A percentile compares a stretch with the other conserved stretches of the same genome.
These are phyloP conservation scores for Pythium oligandrum DNA, from an alignment of 352 stramenopile genomes.

Conservation along the genomic window DNA sequence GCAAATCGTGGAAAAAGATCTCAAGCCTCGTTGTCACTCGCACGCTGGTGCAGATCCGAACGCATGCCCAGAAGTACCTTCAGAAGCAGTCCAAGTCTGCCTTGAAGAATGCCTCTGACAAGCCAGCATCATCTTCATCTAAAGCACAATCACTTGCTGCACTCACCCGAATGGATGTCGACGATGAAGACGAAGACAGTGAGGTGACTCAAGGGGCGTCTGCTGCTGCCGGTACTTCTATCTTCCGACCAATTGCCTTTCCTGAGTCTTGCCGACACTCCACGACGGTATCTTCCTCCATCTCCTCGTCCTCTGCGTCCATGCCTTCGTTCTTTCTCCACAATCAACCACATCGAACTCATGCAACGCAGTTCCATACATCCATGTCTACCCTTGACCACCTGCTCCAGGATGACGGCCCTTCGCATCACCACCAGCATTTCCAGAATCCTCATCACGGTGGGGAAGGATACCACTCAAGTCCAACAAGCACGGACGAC, in stretches of 20 bases:
- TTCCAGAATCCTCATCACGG: too few relatives aligned
- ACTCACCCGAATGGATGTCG: background rate
- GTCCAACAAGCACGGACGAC: slow-evolving; percentile 44
- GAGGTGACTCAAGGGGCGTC: too few relatives aligned
- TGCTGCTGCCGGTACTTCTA: background rate
- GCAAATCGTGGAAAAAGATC: slow-evolving; percentile 92
- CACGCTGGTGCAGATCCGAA: slow-evolving; percentile 94
- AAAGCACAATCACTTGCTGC: background rate
- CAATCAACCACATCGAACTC: slow-evolving; percentile 8
- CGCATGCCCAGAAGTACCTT: slow-evolving; percentile 96
- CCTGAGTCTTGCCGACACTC: slow-evolving; percentile 15
- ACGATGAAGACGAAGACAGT: slow-evolving; percentile 2
- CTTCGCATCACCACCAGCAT: too few relatives aligned
- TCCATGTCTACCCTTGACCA: slow-evolving; percentile 42
- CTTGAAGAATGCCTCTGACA: slow-evolving; percentile 30
- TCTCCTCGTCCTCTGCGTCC: slow-evolving; percentile 3
- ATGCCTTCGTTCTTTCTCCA: slow-evolving; percentile 12
- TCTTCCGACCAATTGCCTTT: slow-evolving; percentile 30
- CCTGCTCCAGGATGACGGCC: slow-evolving; percentile 22
- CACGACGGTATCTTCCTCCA: slow-evolving; percentile 9
- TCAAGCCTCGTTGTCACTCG: slow-evolving; percentile 71
- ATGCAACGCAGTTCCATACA: background rate
- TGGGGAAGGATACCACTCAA: slow-evolving; percentile 2
- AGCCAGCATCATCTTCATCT: slow-evolving; percentile 10
- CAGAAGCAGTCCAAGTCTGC: slow-evolving; percentile 76